These are phyloP conservation scores for Corniculantispora saksenae DNA, from an alignment of 2,329 filamentous ascomycete species.

Conservation along the genomic window DNA sequence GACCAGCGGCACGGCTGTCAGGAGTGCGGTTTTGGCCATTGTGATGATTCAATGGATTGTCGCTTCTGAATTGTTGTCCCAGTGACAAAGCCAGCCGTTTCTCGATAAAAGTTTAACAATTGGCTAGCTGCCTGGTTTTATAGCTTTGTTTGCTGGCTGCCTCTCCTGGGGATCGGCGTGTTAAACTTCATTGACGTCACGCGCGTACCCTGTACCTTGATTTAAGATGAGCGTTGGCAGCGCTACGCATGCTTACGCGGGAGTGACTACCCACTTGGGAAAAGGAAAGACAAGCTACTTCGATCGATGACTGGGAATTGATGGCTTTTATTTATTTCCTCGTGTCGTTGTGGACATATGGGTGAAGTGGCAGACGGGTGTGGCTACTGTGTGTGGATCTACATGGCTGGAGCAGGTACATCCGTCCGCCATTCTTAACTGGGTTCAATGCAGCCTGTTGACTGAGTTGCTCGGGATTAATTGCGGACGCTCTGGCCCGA, in stretches of 20 bases:
- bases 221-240: background rate
- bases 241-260: background rate
- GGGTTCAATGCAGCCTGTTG: too few species aligned
- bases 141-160: background rate
- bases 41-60: background rate
- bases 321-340: background rate
- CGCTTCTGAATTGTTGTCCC: background rate
- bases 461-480: too few species aligned
- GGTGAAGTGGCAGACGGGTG: too few species aligned
- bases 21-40: background rate
- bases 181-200: slow-evolving; percentile 15
- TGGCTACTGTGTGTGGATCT: too few species aligned
- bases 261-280: background rate
- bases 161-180: background rate
- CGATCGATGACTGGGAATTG: background rate
- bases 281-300: background rate
- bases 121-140: background rate
- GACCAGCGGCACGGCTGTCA: slow-evolving; percentile 12
- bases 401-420: too few species aligned
- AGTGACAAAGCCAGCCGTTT: background rate
- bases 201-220: slow-evolving; percentile 9
- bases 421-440: too few species aligned
- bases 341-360: background rate
- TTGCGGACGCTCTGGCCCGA: too few species aligned
- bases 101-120: background rate